Evolutionary conservation across 768 basidiomycete genomes (phyloP).

Genomic region (Pleurotus djamor): DNA sequence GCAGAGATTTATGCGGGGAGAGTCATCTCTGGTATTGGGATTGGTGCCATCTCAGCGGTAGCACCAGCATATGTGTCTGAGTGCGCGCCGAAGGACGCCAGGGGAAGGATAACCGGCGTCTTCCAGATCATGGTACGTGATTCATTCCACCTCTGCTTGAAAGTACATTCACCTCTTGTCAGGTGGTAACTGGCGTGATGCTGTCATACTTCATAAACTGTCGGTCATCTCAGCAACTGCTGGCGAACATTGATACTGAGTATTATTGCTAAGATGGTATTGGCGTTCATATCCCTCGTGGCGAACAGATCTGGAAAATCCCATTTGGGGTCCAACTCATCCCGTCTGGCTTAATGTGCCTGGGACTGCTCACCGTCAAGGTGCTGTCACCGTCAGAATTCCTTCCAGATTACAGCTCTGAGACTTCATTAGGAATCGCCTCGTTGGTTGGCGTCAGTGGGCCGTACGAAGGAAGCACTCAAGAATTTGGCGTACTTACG

Average conservation of each 20-base stretch:
- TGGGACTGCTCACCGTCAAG: constrained; percentile 16
- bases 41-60: constrained; percentile 81
- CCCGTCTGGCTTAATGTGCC: constrained; percentile 50
- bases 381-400: not conserved
- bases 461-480: constrained; percentile 25
- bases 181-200: constrained; percentile 55
- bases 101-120: constrained; percentile 81
- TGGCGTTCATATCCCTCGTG: constrained; percentile 35
- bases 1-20: constrained; percentile 79
- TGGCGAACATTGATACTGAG: not conserved
- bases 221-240: constrained; percentile 18
- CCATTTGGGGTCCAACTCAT: constrained; percentile 58
- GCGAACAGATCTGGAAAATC: constrained; percentile 45
- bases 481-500: constrained; percentile 29
- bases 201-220: constrained; percentile 59
- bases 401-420: not conserved
- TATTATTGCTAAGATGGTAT: constrained; percentile 37
- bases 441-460: constrained; percentile 33
- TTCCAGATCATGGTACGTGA: constrained; percentile 65
- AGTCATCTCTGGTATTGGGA: constrained; percentile 76
- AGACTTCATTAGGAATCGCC: constrained; percentile 26
- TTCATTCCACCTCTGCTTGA: not conserved
- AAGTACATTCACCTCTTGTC: not conserved
- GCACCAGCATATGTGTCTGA: constrained; percentile 87
- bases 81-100: constrained; percentile 83